A percentile compares a stretch with the other conserved stretches of the same genome.
phyloP scores from a whole-genome alignment of 345 rosid genomes.

The Camelina hispida region DNA sequence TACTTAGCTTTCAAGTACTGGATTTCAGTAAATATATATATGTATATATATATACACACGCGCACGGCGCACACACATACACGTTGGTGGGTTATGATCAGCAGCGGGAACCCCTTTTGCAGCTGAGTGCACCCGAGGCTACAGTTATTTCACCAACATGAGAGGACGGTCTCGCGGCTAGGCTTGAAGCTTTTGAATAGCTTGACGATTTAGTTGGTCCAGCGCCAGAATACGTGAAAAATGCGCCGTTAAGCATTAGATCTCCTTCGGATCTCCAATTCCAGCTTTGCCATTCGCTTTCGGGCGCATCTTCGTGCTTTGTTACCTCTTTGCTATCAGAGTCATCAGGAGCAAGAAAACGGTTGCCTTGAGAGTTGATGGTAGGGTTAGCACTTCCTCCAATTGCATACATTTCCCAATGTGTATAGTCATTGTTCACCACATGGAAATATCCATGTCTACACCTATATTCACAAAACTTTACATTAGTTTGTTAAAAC shows the following conservation, averaged over 20 bases:
- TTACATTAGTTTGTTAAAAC: conserved; percentile 6
- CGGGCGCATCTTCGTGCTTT: conserved; percentile 76
- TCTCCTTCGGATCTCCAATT: conserved; percentile 89
- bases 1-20: conserved; percentile 17
- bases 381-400: conserved; percentile 88
- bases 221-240: conserved; percentile 63
- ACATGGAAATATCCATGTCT: conserved; percentile 88
- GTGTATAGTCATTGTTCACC: conserved; percentile 91
- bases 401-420: conserved; percentile 92
- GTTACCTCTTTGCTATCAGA: conserved; percentile 78
- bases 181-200: conserved; percentile 77
- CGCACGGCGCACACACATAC: background rate
- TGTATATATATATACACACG: conserved; percentile 9
- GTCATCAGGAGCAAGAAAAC: conserved; percentile 65
- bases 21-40: conserved; percentile 2
- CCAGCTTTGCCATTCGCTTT: conserved; percentile 70
- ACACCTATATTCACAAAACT: conserved; percentile 50
- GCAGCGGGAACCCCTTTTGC: conserved; percentile 72
- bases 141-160: conserved; percentile 62
- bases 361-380: conserved; percentile 87
- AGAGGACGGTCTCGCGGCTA: conserved; percentile 79
- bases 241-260: conserved; percentile 72
- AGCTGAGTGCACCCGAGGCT: conserved; percentile 63
- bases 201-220: conserved; percentile 67
- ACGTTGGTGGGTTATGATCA: conserved; percentile 45